Evolutionary conservation across 345 rosid genomes (phyloP).

Genomic region (Kernera saxatilis): DNA sequence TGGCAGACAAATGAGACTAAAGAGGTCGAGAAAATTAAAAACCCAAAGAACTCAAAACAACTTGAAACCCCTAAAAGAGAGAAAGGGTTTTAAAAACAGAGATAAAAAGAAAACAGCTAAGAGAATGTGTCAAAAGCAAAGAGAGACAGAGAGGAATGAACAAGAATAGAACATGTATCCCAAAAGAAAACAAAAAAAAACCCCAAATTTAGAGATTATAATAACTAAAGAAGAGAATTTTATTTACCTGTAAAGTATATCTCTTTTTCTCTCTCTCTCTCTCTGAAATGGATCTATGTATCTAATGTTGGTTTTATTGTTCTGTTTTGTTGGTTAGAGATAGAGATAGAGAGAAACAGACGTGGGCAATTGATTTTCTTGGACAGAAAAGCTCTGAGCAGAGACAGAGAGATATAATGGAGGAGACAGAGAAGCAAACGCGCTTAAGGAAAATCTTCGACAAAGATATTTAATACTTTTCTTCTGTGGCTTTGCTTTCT

Average conservation of each 20-base stretch:
- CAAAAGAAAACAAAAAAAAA: neutral
- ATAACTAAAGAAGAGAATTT: neutral
- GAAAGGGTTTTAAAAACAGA: neutral
- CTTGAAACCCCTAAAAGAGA: conserved; percentile 1
- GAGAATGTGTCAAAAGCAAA: conserved; percentile 13
- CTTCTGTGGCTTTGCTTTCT: conserved; percentile 3
- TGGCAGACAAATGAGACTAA: conserved; percentile 8
- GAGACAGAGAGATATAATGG: conserved; percentile 22
- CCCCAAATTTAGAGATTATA: conserved; percentile 16
- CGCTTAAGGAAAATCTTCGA: conserved; percentile 21
- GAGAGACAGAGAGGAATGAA: conserved; percentile 27
- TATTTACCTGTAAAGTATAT: conserved; percentile 31
- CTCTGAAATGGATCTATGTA: neutral
- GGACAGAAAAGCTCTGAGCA: conserved; percentile 22
- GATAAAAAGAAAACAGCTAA: conserved; percentile 6
- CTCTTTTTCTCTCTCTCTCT: conserved; percentile 1
- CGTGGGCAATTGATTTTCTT: conserved; percentile 13
- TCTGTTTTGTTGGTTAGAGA: neutral
- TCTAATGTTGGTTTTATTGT: neutral
- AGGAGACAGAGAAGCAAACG: conserved; percentile 33
- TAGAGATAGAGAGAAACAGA: conserved; percentile 12
- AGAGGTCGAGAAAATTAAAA: neutral
- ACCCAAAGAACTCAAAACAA: conserved; percentile 5
- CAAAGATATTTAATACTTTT: neutral
- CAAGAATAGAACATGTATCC: conserved; percentile 18